Evolutionary conservation across 2,329 filamentous ascomycete genomes (phyloP).

Genomic region (Pestalotiopsis sp.): DNA sequence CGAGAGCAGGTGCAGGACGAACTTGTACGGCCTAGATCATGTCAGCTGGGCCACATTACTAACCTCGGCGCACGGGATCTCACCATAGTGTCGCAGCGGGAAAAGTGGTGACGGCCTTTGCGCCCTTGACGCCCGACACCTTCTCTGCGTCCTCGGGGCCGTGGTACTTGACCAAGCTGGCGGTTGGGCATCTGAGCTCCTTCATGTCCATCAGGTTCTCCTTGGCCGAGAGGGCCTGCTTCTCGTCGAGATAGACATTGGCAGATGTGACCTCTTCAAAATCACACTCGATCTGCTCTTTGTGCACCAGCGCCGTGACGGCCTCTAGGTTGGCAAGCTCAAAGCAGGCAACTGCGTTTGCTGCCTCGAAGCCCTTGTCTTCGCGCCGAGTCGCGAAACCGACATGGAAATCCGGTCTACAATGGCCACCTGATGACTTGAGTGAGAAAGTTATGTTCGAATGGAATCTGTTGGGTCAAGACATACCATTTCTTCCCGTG

Average conservation of each 20-base stretch:
- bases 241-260: slow-evolving; percentile 12
- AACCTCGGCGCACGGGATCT: not conserved
- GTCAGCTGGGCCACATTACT: not conserved
- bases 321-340: slow-evolving; percentile 8
- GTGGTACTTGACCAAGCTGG: not conserved
- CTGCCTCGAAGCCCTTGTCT: slow-evolving; percentile 8
- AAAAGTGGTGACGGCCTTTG: slow-evolving; percentile 7
- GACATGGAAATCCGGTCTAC: slow-evolving; percentile 10
- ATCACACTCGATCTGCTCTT: slow-evolving; percentile 10
- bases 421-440: slow-evolving; percentile 7
- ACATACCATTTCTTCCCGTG: slow-evolving; percentile 11
- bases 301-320: not conserved
- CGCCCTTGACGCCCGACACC: slow-evolving; percentile 13
- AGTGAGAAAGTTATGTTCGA: not conserved
- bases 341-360: slow-evolving; percentile 10
- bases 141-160: slow-evolving; percentile 1
- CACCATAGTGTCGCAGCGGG: slow-evolving; percentile 8
- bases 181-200: not conserved
- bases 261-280: slow-evolving; percentile 12
- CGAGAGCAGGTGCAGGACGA: slow-evolving; percentile 9
- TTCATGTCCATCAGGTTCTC: not conserved
- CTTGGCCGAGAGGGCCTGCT: not conserved
- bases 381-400: not conserved
- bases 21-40: slow-evolving; percentile 9
- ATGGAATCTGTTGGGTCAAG: not conserved